Evolutionary conservation across 2,329 filamentous ascomycete species (phyloP), one percentile per base, ranked within the genome.

Genomic region (Fusarium subglutinans): DNA sequence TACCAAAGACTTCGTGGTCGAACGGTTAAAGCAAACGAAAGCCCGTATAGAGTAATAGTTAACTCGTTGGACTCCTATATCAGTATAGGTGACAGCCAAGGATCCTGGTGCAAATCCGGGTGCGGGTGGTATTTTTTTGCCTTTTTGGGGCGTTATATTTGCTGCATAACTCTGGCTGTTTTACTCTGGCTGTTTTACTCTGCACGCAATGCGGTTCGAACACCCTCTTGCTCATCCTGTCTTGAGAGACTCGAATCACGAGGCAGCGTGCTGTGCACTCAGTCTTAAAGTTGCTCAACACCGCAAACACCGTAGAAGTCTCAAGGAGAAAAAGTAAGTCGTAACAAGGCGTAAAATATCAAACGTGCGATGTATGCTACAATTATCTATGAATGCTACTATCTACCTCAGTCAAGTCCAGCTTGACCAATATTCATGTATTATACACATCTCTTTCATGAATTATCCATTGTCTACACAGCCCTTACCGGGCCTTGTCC

Each of bases 61-160:
- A 81, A 80, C 79, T 81, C 79, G 79, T 80, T 80, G 78, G 80
- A 77, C 80, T 81, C 80, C 79, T 81, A 80, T 77, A 70, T 55
- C 69, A 63, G 69, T 70, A 69, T 79, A 79, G 75, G 76, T 60
- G 76, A 69, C 44, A 82, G 80, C 78, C 80, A 81, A 81, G 78
- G 79, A 81, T 80, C 80, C 74, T 71, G 80, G 80, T 82, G 78
- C 80, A 82, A 81, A 80, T 80, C 79, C 80, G 80, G 74, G 79
- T 80, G 73, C 80, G 78, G 79, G 79, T 79, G 70, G 38, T 65
- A 28, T 55, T 51, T 71, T 71, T 75, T 73, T 65, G 61, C 57
- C 47, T 33, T 66, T 65, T 62, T 15, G 5, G 22, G 62, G 38
- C 62, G 50, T 55, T 37, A 22, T 64, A 58, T 56, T 15, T 22